Evolutionary conservation across 177 flowering plant species (phyloP).

Genomic region (Telopea speciosissima): DNA sequence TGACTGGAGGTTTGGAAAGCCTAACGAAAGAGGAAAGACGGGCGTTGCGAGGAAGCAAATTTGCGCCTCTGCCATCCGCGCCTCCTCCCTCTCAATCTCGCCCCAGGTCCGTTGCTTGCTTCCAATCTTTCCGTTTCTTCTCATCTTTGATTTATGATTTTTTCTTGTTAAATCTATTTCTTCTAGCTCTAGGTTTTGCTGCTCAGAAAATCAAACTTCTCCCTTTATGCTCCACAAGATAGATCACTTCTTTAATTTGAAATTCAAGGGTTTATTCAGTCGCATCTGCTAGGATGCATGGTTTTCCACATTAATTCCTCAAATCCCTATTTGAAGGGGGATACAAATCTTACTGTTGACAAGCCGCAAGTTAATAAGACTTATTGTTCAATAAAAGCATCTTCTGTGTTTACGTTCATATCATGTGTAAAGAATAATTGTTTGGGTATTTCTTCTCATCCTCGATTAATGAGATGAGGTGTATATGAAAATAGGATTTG

Average conservation of each 20-base stretch:
- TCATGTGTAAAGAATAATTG: no score
- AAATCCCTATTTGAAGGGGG: background rate
- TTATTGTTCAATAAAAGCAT: no score
- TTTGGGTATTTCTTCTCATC: no score
- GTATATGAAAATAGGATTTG: no score
- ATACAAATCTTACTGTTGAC: no score
- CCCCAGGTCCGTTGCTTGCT: constrained; percentile 35
- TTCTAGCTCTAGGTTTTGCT: background rate
- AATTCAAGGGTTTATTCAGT: background rate
- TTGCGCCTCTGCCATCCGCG: constrained; percentile 68
- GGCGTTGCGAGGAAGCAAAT: constrained; percentile 84
- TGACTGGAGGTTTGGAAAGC: constrained; percentile 28
- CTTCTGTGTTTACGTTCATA: no score
- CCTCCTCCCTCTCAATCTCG: constrained; percentile 31
- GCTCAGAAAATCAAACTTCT: background rate
- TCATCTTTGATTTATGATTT: background rate
- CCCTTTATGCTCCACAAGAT: background rate
- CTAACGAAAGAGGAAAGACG: constrained; percentile 66
- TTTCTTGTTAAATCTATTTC: background rate
- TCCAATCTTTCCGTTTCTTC: constrained; percentile 1
- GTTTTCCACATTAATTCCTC: background rate
- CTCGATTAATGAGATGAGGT: no score
- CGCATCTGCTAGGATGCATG: background rate
- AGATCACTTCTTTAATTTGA: background rate
- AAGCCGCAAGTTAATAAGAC: no score